Evolutionary conservation across 306 rosid species (phyloP).

Genomic region (Rosa rugosa): DNA sequence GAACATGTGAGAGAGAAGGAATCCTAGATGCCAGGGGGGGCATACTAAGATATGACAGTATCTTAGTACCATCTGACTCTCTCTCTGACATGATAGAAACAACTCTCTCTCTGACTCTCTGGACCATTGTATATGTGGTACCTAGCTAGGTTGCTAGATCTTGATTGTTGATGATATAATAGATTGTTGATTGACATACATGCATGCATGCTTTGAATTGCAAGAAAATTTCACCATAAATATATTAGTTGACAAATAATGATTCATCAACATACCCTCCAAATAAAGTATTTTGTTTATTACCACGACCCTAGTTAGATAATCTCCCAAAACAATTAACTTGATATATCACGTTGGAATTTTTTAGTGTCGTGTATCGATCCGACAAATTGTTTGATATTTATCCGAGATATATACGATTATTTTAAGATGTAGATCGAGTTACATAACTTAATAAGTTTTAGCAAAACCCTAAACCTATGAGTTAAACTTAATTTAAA

Average conservation of each 20-base stretch:
- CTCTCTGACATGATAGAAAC: not conserved
- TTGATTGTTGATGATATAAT: too few relatives aligned
- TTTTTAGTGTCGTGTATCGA: too few relatives aligned
- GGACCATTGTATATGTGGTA: conserved; percentile 9
- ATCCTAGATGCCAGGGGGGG: not conserved
- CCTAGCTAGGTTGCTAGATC: not conserved
- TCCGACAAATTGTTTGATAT: too few relatives aligned
- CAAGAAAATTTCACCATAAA: not conserved
- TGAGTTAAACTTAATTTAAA: too few relatives aligned
- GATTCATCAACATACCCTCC: not conserved
- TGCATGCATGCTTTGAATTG: not conserved
- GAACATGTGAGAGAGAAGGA: not conserved
- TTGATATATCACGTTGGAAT: too few relatives aligned
- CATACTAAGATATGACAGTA: not conserved
- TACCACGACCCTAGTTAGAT: not conserved
- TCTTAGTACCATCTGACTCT: not conserved
- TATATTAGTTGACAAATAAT: too few relatives aligned
- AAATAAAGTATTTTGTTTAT: not conserved
- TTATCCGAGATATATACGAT: too few relatives aligned
- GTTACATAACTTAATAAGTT: too few relatives aligned
- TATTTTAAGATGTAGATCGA: too few relatives aligned
- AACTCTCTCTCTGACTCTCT: conserved; percentile 14
- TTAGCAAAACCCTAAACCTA: too few relatives aligned
- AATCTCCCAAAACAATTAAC: too few relatives aligned
- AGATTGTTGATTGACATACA: not conserved